Percentiles rank a stretch among this genome's conserved stretches.
Conservation (phyloP, 129 eudicot species). For the Solidago caesia region DNA sequence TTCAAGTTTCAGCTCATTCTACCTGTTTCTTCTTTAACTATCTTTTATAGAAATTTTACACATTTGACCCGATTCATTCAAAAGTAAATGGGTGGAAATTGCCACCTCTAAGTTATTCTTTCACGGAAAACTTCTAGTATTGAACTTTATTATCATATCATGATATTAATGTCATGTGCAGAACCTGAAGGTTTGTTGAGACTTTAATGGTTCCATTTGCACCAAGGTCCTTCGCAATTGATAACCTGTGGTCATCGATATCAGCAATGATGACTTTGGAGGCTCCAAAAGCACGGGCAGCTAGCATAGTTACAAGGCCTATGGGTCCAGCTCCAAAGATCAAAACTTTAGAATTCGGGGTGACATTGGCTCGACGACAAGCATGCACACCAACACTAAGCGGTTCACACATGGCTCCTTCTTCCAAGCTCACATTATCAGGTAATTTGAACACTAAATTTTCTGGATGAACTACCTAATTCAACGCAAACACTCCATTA, state of each 20-base stretch:
- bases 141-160: neutral
- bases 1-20: neutral
- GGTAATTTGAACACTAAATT: conserved; percentile 50
- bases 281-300: conserved; percentile 53
- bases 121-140: neutral
- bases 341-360: conserved; percentile 40
- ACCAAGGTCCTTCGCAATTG: conserved; percentile 49
- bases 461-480: conserved; percentile 56
- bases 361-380: conserved; percentile 44
- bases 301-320: conserved; percentile 51
- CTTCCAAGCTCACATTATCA: conserved; percentile 52
- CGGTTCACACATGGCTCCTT: conserved; percentile 68
- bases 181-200: conserved; percentile 42
- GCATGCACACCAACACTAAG: conserved; percentile 52
- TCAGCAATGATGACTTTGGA: conserved; percentile 46
- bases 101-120: too few species aligned
- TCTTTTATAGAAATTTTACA: neutral
- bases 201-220: conserved; percentile 40
- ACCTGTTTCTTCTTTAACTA: neutral
- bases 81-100: too few species aligned
- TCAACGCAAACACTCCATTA: neutral
- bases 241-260: conserved; percentile 37
- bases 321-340: conserved; percentile 59
- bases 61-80: neutral
- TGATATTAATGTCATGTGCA: neutral